Conservation (phyloP, 2,329 filamentous ascomycete genomes). For the Xylariomycetidae sp. region DNA sequence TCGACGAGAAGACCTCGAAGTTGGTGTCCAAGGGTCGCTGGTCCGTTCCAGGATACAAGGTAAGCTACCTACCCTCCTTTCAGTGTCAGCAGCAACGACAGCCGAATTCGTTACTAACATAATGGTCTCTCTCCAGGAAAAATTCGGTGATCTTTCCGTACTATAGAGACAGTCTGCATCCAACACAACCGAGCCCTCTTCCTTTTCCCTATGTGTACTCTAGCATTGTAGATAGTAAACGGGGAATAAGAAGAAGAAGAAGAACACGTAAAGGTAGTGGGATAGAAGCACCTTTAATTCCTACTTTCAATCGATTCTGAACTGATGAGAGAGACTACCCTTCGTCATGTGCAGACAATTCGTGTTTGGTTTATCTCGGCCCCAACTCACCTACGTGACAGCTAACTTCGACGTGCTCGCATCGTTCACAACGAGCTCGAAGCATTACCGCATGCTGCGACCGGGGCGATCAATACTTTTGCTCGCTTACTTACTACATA, state of each 20-base stretch:
- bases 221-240: slow-evolving; percentile 66
- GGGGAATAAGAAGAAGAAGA: slow-evolving; percentile 19
- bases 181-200: too few species aligned
- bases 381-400: too few species aligned
- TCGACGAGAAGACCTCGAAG: slow-evolving; percentile 93
- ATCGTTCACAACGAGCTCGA: too few species aligned
- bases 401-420: too few species aligned
- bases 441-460: too few species aligned
- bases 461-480: too few species aligned
- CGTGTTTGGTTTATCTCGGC: too few species aligned
- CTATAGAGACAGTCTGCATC: slow-evolving; percentile 63
- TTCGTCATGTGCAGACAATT: too few species aligned
- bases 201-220: slow-evolving; percentile 57
- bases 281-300: slow-evolving; percentile 18
- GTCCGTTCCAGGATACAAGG: slow-evolving; percentile 98
- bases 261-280: slow-evolving; percentile 16
- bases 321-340: too few species aligned
- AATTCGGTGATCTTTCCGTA: slow-evolving; percentile 94
- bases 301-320: neutral
- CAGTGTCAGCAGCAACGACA: too few species aligned
- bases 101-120: neutral
- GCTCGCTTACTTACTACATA: too few species aligned
- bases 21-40: slow-evolving; percentile 97
- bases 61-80: slow-evolving; percentile 46
- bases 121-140: slow-evolving; percentile 65